These are phyloP conservation scores for Zymoseptoria ardabiliae DNA, from an alignment of 2,329 filamentous ascomycete species.

Conservation along the genomic window DNA sequence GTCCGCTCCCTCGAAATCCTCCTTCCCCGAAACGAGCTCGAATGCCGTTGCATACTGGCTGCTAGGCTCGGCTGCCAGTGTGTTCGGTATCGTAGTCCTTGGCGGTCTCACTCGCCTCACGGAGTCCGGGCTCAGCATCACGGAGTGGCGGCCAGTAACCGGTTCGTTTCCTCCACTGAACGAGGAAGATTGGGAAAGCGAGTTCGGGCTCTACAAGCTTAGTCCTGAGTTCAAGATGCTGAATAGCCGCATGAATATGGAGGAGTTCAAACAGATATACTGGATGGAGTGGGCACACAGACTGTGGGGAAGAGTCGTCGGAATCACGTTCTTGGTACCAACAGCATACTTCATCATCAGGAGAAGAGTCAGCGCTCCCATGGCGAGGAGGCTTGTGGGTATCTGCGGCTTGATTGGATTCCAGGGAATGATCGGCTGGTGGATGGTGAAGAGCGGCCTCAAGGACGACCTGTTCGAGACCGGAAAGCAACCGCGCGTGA, in stretches of 20 bases:
- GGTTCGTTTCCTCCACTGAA: slow-evolving; percentile 80
- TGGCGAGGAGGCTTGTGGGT: slow-evolving; percentile 69
- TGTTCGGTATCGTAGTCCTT: slow-evolving; percentile 95
- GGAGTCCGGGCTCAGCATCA: slow-evolving; percentile 95
- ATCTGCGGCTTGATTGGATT: slow-evolving; percentile 88
- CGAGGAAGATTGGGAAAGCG: slow-evolving; percentile 75
- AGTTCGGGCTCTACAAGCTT: slow-evolving; percentile 85
- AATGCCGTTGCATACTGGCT: slow-evolving; percentile 88
- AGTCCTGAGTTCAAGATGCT: slow-evolving; percentile 89
- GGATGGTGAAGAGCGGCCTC: slow-evolving; percentile 97
- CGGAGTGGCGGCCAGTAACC: slow-evolving; percentile 96
- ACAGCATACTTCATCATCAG: slow-evolving; percentile 81
- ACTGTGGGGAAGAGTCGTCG: slow-evolving; percentile 87
- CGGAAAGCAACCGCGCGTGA: slow-evolving; percentile 83
- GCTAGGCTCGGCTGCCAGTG: slow-evolving; percentile 79
- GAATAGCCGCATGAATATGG: slow-evolving; percentile 85
- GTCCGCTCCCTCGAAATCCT: slow-evolving; percentile 8
- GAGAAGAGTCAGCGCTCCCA: slow-evolving; percentile 66
- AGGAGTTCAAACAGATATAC: slow-evolving; percentile 97
- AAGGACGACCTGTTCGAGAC: slow-evolving; percentile 93
- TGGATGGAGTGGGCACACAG: slow-evolving; percentile 99
- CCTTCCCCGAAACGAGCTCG: slow-evolving; percentile 43
- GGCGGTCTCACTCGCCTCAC: slow-evolving; percentile 89
- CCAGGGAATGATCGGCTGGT: slow-evolving; percentile 94
- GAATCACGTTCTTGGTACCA: slow-evolving; percentile 80